Evolutionary conservation across 495 filamentous ascomycete genomes (phyloP).

Genomic region (Talaromyces adpressus): DNA sequence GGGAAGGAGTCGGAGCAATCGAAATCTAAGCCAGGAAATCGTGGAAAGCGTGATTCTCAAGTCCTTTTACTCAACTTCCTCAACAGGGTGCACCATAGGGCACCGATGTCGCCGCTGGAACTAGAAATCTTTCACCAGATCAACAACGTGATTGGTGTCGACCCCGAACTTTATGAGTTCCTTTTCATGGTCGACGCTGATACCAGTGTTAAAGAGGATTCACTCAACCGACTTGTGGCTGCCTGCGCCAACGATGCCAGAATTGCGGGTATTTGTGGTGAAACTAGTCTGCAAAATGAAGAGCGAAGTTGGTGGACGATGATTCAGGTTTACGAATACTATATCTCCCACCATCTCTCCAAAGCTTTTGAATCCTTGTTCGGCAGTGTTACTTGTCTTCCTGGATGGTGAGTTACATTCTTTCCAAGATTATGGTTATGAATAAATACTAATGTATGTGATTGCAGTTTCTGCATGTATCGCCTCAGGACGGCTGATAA

Average conservation of each 20-base stretch:
- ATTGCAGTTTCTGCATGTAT: slow-evolving; percentile 91
- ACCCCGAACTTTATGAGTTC: slow-evolving; percentile 96
- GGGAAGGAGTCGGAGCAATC: slow-evolving; percentile 92
- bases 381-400: slow-evolving; percentile 93
- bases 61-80: slow-evolving; percentile 80
- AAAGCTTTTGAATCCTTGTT: slow-evolving; percentile 96
- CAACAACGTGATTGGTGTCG: slow-evolving; percentile 97
- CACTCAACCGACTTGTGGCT: slow-evolving; percentile 85
- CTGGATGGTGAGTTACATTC: slow-evolving; percentile 72
- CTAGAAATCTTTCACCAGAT: slow-evolving; percentile 98
- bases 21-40: slow-evolving; percentile 92
- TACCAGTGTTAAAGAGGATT: slow-evolving; percentile 89
- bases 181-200: slow-evolving; percentile 97
- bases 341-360: slow-evolving; percentile 87
- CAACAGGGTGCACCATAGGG: slow-evolving; percentile 91
- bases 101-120: slow-evolving; percentile 90
- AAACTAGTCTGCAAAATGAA: slow-evolving; percentile 94
- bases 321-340: slow-evolving; percentile 99
- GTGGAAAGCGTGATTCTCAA: slow-evolving; percentile 96
- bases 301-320: slow-evolving; percentile 96
- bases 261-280: slow-evolving; percentile 95
- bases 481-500: slow-evolving; percentile 87
- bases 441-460: background rate
- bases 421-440: background rate
- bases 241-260: slow-evolving; percentile 90